Evolutionary conservation across 306 rosid species (phyloP).

Genomic region (Arachis stenosperma): DNA sequence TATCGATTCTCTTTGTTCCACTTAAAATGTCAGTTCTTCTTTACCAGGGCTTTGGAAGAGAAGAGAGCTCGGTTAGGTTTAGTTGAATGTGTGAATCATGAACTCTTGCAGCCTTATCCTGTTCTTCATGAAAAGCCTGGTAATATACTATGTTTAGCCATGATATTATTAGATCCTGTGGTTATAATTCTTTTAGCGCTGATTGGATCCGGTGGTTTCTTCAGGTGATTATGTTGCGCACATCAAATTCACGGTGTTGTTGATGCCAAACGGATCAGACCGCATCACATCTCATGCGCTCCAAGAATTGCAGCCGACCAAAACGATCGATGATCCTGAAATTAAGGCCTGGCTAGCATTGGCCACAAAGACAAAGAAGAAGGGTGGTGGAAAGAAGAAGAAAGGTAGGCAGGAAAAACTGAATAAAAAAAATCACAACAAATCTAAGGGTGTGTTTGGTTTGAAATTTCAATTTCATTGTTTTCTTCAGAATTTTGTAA

Average conservation of each 20-base stretch:
- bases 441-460: no score
- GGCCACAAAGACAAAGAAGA: conserved; percentile 88
- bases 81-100: conserved; percentile 88
- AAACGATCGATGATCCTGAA: conserved; percentile 88
- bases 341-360: conserved; percentile 90
- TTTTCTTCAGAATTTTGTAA: no score
- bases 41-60: conserved; percentile 88
- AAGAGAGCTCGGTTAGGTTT: conserved; percentile 88
- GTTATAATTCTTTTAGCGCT: neutral
- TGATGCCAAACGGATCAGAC: conserved; percentile 97
- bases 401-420: conserved; percentile 55
- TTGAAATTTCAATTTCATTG: no score
- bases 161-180: no score
- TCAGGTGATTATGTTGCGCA: conserved; percentile 91
- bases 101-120: conserved; percentile 93
- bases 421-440: neutral
- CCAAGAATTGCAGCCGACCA: conserved; percentile 81
- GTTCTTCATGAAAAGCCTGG: conserved; percentile 95
- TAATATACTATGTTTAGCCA: conserved; percentile 23
- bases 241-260: conserved; percentile 82
- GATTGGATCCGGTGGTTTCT: conserved; percentile 5
- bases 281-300: conserved; percentile 77
- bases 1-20: neutral
- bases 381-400: conserved; percentile 99
- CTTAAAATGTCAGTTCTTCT: neutral